These are phyloP conservation scores for Mariannaea elegans DNA, from an alignment of 2,329 filamentous ascomycete species.

Conservation along the genomic window DNA sequence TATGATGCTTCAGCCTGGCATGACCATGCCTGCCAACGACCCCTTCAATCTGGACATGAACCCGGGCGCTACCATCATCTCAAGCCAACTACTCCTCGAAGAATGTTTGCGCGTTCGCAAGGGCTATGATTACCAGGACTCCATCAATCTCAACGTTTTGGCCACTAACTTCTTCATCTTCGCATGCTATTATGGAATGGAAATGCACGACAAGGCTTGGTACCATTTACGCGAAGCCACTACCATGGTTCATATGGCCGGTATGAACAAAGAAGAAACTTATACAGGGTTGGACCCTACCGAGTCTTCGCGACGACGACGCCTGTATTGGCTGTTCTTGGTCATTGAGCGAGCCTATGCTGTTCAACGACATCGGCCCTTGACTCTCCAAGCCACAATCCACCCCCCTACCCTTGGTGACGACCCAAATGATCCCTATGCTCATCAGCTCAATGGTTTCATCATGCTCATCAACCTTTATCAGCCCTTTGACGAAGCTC, in stretches of 20 bases:
- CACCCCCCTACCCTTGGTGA: constrained; percentile 70
- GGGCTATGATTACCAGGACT: constrained; percentile 67
- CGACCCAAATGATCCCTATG: constrained; percentile 65
- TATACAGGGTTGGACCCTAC: constrained; percentile 67
- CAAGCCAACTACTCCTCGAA: constrained; percentile 72
- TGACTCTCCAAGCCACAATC: constrained; percentile 76
- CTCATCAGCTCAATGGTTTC: constrained; percentile 64
- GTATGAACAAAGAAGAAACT: constrained; percentile 69
- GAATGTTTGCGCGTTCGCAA: constrained; percentile 73
- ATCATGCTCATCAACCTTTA: constrained; percentile 70
- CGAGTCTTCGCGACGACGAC: constrained; percentile 70
- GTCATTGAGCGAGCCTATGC: constrained; percentile 78
- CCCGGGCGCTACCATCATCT: constrained; percentile 68
- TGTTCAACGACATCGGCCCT: constrained; percentile 73
- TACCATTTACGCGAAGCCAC: constrained; percentile 81
- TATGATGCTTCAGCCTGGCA: constrained; percentile 75
- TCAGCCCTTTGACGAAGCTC: constrained; percentile 71
- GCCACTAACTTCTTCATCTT: constrained; percentile 85
- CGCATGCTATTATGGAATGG: constrained; percentile 74
- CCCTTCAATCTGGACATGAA: constrained; percentile 65
- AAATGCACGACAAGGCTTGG: constrained; percentile 81
- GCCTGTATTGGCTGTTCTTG: constrained; percentile 78
- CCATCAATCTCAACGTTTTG: constrained; percentile 64
- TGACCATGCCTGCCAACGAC: constrained; percentile 66
- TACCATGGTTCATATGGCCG: constrained; percentile 70